phyloP scores from a whole-genome alignment of 2,329 filamentous ascomycete species.

The Rugonectria rugulosa region DNA sequence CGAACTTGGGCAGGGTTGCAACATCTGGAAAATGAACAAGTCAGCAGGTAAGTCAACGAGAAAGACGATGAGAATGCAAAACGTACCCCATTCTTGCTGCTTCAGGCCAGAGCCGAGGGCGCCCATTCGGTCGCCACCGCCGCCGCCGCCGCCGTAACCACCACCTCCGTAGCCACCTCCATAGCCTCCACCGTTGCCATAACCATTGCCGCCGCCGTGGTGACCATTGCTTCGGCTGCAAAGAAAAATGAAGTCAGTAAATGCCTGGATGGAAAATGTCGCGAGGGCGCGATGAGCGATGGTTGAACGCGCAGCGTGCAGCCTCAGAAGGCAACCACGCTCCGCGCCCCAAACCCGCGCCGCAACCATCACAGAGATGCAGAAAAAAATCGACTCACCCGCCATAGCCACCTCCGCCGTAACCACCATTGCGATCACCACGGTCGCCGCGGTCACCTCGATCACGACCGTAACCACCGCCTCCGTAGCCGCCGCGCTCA shows the following conservation, averaged over 20 bases:
- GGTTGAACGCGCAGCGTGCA: slow-evolving; percentile 14
- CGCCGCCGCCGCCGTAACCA: slow-evolving; percentile 57
- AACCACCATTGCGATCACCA: slow-evolving; percentile 47
- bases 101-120: slow-evolving; percentile 88
- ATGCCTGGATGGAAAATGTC: slow-evolving; percentile 14
- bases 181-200: slow-evolving; percentile 50
- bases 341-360: slow-evolving; percentile 17
- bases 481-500: slow-evolving; percentile 46
- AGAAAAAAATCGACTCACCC: slow-evolving; percentile 45
- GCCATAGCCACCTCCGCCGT: slow-evolving; percentile 37
- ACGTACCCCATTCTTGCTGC: slow-evolving; percentile 87
- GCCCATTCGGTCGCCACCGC: slow-evolving; percentile 92
- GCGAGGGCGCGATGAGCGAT: slow-evolving; percentile 19
- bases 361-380: slow-evolving; percentile 5
- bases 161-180: slow-evolving; percentile 48
- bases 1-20: slow-evolving; percentile 86
- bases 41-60: slow-evolving; percentile 42
- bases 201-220: slow-evolving; percentile 44
- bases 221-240: slow-evolving; percentile 58
- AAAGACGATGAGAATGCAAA: slow-evolving; percentile 19
- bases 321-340: slow-evolving; percentile 19
- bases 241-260: slow-evolving; percentile 47
- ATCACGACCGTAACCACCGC: slow-evolving; percentile 52
- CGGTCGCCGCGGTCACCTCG: slow-evolving; percentile 54
- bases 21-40: slow-evolving; percentile 65